phyloP scores from a whole-genome alignment of 495 filamentous ascomycete genomes.

The Copromyces sp. region DNA sequence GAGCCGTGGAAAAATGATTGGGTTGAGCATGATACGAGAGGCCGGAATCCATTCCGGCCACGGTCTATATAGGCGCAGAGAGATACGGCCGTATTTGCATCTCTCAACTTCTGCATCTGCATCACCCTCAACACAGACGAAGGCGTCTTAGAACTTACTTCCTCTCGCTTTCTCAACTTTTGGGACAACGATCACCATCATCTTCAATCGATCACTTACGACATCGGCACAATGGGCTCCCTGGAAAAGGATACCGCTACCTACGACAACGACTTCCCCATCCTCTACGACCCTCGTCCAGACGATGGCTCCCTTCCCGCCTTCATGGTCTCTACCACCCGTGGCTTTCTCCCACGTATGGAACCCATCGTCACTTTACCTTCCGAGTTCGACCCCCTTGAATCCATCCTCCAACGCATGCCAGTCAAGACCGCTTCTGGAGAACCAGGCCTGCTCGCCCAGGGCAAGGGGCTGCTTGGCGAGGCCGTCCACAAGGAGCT shows the following conservation, averaged over 20 bases:
- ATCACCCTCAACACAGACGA: slow-evolving; percentile 1
- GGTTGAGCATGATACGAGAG: slow-evolving; percentile 15
- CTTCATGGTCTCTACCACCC: slow-evolving; percentile 79
- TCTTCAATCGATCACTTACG: slow-evolving; percentile 10
- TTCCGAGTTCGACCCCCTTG: slow-evolving; percentile 55
- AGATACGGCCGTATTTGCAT: slow-evolving; percentile 19
- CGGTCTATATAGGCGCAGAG: slow-evolving; percentile 41
- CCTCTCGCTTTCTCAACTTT: background rate
- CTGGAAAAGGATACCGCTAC: slow-evolving; percentile 15
- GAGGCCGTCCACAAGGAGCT: slow-evolving; percentile 54
- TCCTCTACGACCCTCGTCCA: slow-evolving; percentile 31
- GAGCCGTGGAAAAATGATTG: background rate
- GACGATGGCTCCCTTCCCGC: slow-evolving; percentile 49
- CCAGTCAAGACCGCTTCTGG: slow-evolving; percentile 62
- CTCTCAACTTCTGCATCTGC: slow-evolving; percentile 9
- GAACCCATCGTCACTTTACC: slow-evolving; percentile 54
- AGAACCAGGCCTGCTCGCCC: slow-evolving; percentile 65
- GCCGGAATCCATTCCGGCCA: slow-evolving; percentile 58
- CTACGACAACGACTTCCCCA: slow-evolving; percentile 16
- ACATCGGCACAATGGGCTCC: slow-evolving; percentile 28
- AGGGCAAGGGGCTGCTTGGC: slow-evolving; percentile 48
- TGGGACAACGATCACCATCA: background rate
- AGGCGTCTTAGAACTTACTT: background rate
- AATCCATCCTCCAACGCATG: slow-evolving; percentile 60
- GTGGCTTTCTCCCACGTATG: slow-evolving; percentile 66